These are phyloP conservation scores for Penicillium griseofulvum DNA, from an alignment of 2,329 filamentous ascomycete species.

Conservation along the genomic window DNA sequence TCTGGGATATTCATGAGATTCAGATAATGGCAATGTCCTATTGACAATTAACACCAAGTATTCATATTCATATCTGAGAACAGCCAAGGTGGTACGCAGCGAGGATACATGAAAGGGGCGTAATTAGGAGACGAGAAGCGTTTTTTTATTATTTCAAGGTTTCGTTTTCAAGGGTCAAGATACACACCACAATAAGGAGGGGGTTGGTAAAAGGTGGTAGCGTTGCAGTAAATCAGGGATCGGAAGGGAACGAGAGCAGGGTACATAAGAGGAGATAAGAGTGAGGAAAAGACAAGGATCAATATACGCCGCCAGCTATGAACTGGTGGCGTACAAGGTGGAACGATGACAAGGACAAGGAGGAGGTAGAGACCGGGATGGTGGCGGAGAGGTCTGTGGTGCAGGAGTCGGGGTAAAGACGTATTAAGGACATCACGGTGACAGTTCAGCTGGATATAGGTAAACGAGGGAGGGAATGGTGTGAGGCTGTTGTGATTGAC, in stretches of 20 bases:
- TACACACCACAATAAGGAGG: constrained; percentile 4
- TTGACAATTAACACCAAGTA: neutral
- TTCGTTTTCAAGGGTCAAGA: constrained; percentile 6
- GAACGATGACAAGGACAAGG: constrained; percentile 4
- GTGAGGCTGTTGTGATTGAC: constrained; percentile 4
- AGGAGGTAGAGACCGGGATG: constrained; percentile 1
- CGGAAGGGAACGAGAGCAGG: neutral
- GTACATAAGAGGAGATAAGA: constrained; percentile 4
- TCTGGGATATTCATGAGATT: neutral
- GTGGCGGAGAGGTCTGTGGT: constrained; percentile 2
- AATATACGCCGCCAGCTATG: neutral
- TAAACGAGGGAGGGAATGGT: constrained; percentile 1
- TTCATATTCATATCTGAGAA: neutral
- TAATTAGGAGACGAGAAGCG: neutral
- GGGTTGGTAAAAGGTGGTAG: constrained; percentile 1
- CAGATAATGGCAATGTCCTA: neutral
- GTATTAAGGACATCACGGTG: constrained; percentile 4
- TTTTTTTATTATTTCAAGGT: constrained; percentile 8
- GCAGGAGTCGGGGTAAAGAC: neutral
- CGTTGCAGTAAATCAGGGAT: constrained; percentile 5
- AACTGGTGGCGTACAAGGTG: neutral
- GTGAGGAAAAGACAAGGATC: constrained; percentile 5
- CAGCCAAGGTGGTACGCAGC: neutral
- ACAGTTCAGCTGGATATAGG: constrained; percentile 5
- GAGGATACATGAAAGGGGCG: neutral